Conservation (phyloP, 148 eudicot genomes). For the Persicaria maculosa region DNA sequence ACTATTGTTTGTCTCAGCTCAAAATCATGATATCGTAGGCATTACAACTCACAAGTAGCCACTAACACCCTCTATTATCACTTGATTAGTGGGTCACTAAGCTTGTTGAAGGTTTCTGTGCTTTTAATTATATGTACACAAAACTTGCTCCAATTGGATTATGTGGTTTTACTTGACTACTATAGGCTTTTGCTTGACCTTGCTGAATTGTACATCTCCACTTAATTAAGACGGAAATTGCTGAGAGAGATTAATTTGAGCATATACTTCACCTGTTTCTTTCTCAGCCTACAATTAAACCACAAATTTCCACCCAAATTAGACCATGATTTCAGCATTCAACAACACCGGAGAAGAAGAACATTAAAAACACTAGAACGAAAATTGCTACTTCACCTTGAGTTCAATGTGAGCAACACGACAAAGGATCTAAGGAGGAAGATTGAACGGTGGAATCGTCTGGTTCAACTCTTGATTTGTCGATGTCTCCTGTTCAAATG, state of each 20-base stretch:
- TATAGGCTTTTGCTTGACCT: no score
- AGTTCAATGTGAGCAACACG: slow-evolving; percentile 52
- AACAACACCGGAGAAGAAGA: neutral
- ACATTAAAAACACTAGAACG: neutral
- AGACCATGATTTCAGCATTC: neutral
- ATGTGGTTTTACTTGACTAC: no score
- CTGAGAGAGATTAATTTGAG: slow-evolving; percentile 78
- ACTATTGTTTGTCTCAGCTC: no score
- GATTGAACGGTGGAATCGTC: slow-evolving; percentile 50
- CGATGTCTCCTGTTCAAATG: slow-evolving; percentile 91
- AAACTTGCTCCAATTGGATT: no score
- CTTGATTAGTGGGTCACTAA: no score
- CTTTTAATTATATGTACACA: no score
- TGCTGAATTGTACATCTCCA: no score
- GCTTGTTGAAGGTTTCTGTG: no score
- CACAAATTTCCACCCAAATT: neutral
- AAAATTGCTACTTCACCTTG: slow-evolving; percentile 29
- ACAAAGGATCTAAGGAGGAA: slow-evolving; percentile 82
- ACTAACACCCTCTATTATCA: no score
- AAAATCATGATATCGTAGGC: no score
- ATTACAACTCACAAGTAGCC: no score
- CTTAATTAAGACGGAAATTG: no score
- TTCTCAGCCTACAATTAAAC: slow-evolving; percentile 68
- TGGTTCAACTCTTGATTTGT: slow-evolving; percentile 68
- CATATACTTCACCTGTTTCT: slow-evolving; percentile 94